Percentiles rank a stretch among this genome's conserved stretches.
These are phyloP conservation scores for Naganishia onofrii DNA, from an alignment of 768 basidiomycete genomes.

Conservation along the genomic window DNA sequence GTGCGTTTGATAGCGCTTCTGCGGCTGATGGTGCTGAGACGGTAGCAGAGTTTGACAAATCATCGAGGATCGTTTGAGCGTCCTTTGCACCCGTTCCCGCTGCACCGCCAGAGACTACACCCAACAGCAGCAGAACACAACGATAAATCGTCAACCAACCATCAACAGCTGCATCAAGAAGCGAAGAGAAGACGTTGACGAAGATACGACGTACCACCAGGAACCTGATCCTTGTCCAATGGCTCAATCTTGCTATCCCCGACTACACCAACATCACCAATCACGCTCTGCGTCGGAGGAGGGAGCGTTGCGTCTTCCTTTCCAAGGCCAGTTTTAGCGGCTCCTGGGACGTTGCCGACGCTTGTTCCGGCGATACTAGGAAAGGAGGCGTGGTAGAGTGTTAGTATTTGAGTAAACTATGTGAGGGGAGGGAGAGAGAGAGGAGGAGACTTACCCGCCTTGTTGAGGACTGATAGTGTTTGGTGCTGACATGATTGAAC, in stretches of 20 bases:
- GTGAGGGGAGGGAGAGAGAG: background rate
- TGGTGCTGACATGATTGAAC: background rate
- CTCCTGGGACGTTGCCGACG: slow-evolving; percentile 21
- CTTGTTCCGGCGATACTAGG: slow-evolving; percentile 13
- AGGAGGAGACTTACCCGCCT: slow-evolving; percentile 3
- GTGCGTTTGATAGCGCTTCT: slow-evolving; percentile 1
- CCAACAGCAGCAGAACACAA: background rate
- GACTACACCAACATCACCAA: slow-evolving; percentile 2
- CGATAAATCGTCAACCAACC: background rate
- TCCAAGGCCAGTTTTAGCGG: slow-evolving; percentile 1
- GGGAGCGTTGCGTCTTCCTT: background rate
- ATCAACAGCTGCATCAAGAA: background rate
- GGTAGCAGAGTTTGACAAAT: slow-evolving; percentile 16
- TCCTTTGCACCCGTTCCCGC: background rate
- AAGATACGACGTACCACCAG: background rate
- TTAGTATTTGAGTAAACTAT: background rate
- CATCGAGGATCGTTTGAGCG: slow-evolving; percentile 13
- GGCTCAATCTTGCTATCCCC: slow-evolving; percentile 9
- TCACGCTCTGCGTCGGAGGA: slow-evolving; percentile 14
- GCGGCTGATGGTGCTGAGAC: background rate
- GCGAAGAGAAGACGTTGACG: background rate
- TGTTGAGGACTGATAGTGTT: slow-evolving; percentile 18
- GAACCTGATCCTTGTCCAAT: slow-evolving; percentile 25
- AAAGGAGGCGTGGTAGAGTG: background rate
- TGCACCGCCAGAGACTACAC: background rate